phyloP scores from a whole-genome alignment of 768 basidiomycete species.

The Panaeolus papilionaceus region DNA sequence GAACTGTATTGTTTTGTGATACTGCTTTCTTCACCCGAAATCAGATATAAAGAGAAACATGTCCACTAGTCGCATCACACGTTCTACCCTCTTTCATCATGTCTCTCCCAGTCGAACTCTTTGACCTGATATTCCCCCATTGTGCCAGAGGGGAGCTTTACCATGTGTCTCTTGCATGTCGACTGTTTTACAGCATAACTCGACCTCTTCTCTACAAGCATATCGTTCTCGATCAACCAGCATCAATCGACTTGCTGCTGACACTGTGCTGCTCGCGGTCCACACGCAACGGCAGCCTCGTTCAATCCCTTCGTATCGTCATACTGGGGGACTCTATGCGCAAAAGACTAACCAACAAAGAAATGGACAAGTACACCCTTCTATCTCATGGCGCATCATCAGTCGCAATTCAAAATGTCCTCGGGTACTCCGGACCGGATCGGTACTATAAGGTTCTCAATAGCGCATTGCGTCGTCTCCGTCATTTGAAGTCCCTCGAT shows the following conservation, averaged over 20 bases:
- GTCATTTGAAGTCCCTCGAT: background rate
- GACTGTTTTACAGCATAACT: background rate
- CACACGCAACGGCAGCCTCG: background rate
- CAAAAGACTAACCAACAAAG: background rate
- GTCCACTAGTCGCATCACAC: background rate
- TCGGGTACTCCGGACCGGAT: background rate
- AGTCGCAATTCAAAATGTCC: background rate
- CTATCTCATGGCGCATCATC: background rate
- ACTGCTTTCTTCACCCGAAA: slow-evolving; percentile 1
- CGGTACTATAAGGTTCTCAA: background rate
- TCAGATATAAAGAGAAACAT: background rate
- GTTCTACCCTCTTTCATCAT: background rate
- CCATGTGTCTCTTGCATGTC: background rate
- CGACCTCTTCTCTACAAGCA: slow-evolving; percentile 5
- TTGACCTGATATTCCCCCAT: background rate
- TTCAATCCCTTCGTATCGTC: background rate
- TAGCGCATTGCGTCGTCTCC: background rate
- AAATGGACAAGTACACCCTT: background rate
- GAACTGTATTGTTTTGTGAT: slow-evolving; percentile 1
- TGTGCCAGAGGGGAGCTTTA: slow-evolving; percentile 1
- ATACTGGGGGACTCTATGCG: background rate
- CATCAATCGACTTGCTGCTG: background rate
- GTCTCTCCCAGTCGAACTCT: slow-evolving; percentile 2
- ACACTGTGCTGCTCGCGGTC: background rate
- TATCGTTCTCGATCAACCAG: background rate